phyloP scores from a whole-genome alignment of 2,329 filamentous ascomycete species.

The Pseudogymnoascus sp. region DNA sequence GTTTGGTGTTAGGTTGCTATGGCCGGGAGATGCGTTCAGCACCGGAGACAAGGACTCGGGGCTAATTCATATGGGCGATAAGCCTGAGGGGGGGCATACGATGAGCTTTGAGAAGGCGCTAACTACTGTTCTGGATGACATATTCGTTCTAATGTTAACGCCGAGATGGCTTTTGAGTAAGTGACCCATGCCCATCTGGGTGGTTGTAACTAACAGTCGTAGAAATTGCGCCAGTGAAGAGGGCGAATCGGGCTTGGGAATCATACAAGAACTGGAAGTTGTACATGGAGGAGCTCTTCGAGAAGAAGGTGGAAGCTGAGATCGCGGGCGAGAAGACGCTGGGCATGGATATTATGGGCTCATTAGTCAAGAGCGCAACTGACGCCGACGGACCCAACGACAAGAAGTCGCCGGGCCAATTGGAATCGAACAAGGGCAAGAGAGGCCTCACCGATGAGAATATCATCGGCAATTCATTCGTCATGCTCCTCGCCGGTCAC shows the following conservation, averaged over 20 bases:
- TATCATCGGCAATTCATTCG: slow-evolving; percentile 63
- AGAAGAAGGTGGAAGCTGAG: slow-evolving; percentile 40
- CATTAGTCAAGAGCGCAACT: slow-evolving; percentile 40
- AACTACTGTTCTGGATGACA: slow-evolving; percentile 42
- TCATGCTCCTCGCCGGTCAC: slow-evolving; percentile 65
- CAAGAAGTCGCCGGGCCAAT: slow-evolving; percentile 32
- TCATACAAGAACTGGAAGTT: slow-evolving; percentile 47
- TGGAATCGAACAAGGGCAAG: slow-evolving; percentile 41
- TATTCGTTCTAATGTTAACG: slow-evolving; percentile 42
- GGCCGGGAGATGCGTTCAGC: slow-evolving; percentile 51
- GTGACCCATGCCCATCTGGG: slow-evolving; percentile 14
- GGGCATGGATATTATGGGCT: slow-evolving; percentile 48
- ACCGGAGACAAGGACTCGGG: slow-evolving; percentile 33
- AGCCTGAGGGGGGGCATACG: slow-evolving; percentile 34
- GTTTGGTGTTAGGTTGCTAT: slow-evolving; percentile 54
- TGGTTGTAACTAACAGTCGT: background rate
- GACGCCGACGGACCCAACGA: slow-evolving; percentile 27
- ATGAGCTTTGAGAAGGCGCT: slow-evolving; percentile 49
- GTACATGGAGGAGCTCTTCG: slow-evolving; percentile 53
- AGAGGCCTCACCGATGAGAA: slow-evolving; percentile 51
- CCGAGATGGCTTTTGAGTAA: slow-evolving; percentile 42
- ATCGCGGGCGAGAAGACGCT: slow-evolving; percentile 29
- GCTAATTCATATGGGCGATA: slow-evolving; percentile 19
- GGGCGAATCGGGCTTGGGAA: slow-evolving; percentile 36
- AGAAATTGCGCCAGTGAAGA: slow-evolving; percentile 36